Evolutionary conservation across 331 rosid genomes (phyloP), one percentile per base, ranked within the genome.

Genomic region (Malus hybrid): DNA sequence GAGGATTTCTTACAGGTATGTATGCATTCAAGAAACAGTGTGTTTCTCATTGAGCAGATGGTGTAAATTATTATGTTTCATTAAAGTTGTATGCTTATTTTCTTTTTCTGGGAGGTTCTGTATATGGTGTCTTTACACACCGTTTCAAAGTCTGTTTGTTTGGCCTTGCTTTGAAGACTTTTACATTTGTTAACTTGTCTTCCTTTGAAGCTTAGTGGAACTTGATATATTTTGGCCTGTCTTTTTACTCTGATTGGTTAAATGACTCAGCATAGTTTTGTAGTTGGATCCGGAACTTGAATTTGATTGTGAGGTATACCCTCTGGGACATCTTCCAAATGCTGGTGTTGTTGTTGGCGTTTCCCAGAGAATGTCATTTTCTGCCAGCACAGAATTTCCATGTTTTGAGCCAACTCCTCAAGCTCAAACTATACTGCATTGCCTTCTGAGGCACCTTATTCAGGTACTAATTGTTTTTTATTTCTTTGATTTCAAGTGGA

Each of bases 371-470:
- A 83, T 94, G 90, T 94, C 99, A 76, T 94, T 94, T 87, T 84
- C 99, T 50, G 93, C 95, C 44, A 79, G 96, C 87, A 89, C 97
- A 80, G 99, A 94, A 76, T 94, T 94, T 83, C 97, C 99, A 34
- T 92, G 99, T 89, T 94, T 92, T 83, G 99, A 92, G 87, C 97
- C 99, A 77, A 84, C 97, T 75, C 99, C 99, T 78, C 99, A 94
- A 83, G 99, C 96, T 75, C 99, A 94, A 82, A 94, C 99, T 80
- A 94, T 94, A 82, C 77, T 94, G 78, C 99, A 94, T 85, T 94
- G 97, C 81, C 89, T 92, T 27, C 91, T 90, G 29, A 89, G 99
- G 57, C 97, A 94, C 84, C 96, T 94, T 84, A 92, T 94, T 86
- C 99, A 94, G 99, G 99, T 92, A 90, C 65, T 65, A 55, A 34